phyloP scores from a whole-genome alignment of 192 early-diverging fungal species.

The Lobosporangium transversale region DNA sequence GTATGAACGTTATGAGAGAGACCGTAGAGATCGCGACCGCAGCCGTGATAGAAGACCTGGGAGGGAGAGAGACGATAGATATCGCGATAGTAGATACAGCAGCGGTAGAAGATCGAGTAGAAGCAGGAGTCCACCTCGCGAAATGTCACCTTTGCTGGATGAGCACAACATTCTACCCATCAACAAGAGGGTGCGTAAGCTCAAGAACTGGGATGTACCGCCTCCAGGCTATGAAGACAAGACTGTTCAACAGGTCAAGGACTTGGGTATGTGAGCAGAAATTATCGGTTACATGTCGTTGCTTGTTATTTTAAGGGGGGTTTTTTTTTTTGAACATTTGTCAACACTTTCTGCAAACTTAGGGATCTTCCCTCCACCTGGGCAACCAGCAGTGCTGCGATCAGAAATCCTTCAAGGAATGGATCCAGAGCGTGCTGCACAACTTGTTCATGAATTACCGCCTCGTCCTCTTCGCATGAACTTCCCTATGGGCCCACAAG shows the following conservation, averaged over 20 bases:
- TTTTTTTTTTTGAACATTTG: too few species aligned
- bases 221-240: conserved; percentile 91
- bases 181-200: conserved; percentile 78
- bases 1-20: conserved; percentile 47
- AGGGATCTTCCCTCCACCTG: conserved; percentile 84
- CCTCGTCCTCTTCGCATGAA: conserved; percentile 51
- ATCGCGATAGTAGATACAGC: conserved; percentile 56
- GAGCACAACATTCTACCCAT: conserved; percentile 73
- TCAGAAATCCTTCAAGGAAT: conserved; percentile 58
- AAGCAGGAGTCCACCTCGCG: conserved; percentile 52
- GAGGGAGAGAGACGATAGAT: conserved; percentile 46
- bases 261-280: conserved; percentile 68
- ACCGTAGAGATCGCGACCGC: conserved; percentile 61
- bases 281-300: conserved; percentile 42
- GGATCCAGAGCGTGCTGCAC: conserved; percentile 64
- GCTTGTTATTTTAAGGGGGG: too few species aligned
- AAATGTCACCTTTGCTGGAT: conserved; percentile 48
- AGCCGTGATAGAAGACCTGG: conserved; percentile 52
- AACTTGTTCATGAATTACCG: conserved; percentile 56
- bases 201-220: conserved; percentile 92
- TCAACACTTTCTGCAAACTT: too few species aligned
- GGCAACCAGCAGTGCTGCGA: conserved; percentile 61
- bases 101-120: conserved; percentile 55
- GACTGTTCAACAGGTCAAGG: conserved; percentile 87
- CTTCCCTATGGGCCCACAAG: conserved; percentile 36